Conservation (phyloP, 2,329 filamentous ascomycete genomes). For the Beauveria sp. region DNA sequence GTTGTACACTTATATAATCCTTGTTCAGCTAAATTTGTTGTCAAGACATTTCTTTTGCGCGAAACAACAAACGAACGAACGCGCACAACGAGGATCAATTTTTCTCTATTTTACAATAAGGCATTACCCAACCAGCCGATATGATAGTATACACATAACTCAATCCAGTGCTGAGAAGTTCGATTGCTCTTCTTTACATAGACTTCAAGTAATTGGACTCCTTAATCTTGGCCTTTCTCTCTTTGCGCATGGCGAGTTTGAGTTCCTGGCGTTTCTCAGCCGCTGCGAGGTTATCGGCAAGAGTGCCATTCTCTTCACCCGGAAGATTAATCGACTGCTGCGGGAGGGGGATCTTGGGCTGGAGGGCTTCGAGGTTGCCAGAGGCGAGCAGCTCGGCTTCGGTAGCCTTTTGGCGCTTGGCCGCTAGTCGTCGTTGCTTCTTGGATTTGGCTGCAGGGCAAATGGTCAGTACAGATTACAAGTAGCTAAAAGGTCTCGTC, state of each 20-base stretch:
- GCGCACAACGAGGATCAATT: not conserved
- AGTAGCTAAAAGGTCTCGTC: not conserved
- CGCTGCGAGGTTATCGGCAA: conserved; percentile 40
- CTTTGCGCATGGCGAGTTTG: conserved; percentile 63
- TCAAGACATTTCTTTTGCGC: not conserved
- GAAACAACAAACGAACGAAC: not conserved
- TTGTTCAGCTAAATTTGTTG: not conserved
- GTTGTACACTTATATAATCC: not conserved
- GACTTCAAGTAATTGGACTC: conserved; percentile 79
- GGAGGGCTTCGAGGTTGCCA: conserved; percentile 58
- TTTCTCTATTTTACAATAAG: conserved; percentile 9
- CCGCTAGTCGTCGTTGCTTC: conserved; percentile 66
- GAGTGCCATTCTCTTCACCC: conserved; percentile 32
- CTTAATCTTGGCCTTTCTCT: conserved; percentile 71
- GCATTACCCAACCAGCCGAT: conserved; percentile 10
- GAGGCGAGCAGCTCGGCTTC: conserved; percentile 55
- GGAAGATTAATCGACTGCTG: conserved; percentile 73
- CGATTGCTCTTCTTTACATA: conserved; percentile 43
- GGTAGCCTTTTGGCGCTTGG: conserved; percentile 50
- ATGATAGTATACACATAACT: conserved; percentile 20
- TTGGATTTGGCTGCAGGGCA: conserved; percentile 65
- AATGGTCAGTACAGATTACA: conserved; percentile 3
- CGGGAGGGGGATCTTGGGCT: conserved; percentile 64
- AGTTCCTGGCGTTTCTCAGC: conserved; percentile 51
- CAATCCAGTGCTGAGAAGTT: not conserved